These are phyloP conservation scores for Sclerotinia subarctica DNA, from an alignment of 2,329 filamentous ascomycete species.

Conservation along the genomic window DNA sequence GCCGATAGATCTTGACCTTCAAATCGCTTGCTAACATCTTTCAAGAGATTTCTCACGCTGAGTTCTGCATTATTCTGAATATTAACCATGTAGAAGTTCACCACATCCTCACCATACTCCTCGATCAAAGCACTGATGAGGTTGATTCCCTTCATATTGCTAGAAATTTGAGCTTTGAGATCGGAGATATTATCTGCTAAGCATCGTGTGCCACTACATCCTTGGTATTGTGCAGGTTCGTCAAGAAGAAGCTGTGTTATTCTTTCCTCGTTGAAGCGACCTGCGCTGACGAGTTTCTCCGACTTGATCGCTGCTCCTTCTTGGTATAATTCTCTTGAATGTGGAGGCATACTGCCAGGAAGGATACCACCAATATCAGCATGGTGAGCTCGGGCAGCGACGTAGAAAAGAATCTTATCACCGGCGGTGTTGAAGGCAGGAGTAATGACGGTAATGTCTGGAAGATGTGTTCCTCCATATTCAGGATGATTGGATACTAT, in stretches of 20 bases:
- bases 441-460: slow-evolving; percentile 79
- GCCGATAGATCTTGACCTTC: slow-evolving; percentile 69
- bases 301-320: slow-evolving; percentile 64
- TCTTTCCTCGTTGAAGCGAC: slow-evolving; percentile 73
- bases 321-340: slow-evolving; percentile 62
- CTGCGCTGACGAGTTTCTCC: slow-evolving; percentile 71
- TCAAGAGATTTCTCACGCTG: slow-evolving; percentile 71
- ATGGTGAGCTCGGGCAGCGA: slow-evolving; percentile 59
- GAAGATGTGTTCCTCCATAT: slow-evolving; percentile 78
- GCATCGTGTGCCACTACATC: slow-evolving; percentile 75
- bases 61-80: slow-evolving; percentile 80
- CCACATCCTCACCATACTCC: slow-evolving; percentile 73
- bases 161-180: slow-evolving; percentile 80
- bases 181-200: slow-evolving; percentile 82
- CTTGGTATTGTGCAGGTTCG: slow-evolving; percentile 70
- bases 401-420: slow-evolving; percentile 42
- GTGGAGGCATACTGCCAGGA: slow-evolving; percentile 78
- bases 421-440: slow-evolving; percentile 68
- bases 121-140: slow-evolving; percentile 71
- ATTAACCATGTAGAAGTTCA: slow-evolving; percentile 79
- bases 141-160: slow-evolving; percentile 81
- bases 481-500: slow-evolving; percentile 82
- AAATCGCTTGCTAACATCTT: slow-evolving; percentile 66
- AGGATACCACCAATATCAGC: slow-evolving; percentile 82
- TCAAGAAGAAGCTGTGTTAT: slow-evolving; percentile 69